Evolutionary conservation across 805 yeast species (phyloP).

Genomic region (Wickerhamomyces canadensis): DNA sequence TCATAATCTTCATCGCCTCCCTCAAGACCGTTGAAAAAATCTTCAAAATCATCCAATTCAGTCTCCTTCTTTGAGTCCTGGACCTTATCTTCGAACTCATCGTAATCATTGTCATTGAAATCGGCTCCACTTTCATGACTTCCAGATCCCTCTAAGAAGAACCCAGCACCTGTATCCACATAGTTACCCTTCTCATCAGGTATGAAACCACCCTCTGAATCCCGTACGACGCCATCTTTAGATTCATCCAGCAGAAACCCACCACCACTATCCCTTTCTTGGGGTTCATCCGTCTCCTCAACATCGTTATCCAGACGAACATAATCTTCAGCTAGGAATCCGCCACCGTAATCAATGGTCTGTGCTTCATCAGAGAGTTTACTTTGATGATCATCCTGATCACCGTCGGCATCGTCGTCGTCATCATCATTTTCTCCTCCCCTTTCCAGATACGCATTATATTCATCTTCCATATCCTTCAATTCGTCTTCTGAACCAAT

Average conservation of each 20-base stretch:
- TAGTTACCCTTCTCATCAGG: constrained; percentile 3
- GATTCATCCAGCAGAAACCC: constrained; percentile 11
- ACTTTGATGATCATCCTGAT: too few relatives aligned
- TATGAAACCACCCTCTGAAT: too few relatives aligned
- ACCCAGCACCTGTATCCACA: constrained; percentile 22
- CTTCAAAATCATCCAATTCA: constrained; percentile 20
- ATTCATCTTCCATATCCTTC: constrained; percentile 13
- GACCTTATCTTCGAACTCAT: constrained; percentile 2
- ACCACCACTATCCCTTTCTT: too few relatives aligned
- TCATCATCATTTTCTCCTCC: constrained; percentile 8
- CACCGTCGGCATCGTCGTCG: constrained; percentile 14
- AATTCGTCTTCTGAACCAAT: constrained; percentile 9
- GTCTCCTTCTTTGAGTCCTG: not conserved
- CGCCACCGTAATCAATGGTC: constrained; percentile 2
- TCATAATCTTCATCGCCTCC: constrained; percentile 1
- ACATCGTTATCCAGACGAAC: constrained; percentile 12
- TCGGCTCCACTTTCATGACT: constrained; percentile 1
- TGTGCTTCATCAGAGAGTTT: not conserved
- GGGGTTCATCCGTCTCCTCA: too few relatives aligned
- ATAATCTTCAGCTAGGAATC: constrained; percentile 7
- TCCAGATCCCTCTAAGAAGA: constrained; percentile 18
- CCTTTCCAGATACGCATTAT: constrained; percentile 17
- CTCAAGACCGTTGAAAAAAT: constrained; percentile 17
- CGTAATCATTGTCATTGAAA: constrained; percentile 3
- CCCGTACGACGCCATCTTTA: too few relatives aligned